A percentile compares a stretch with the other conserved stretches of the same genome.
Conservation (phyloP, 371 early-diverging fungal species). For the Rhizopus sp. region DNA sequence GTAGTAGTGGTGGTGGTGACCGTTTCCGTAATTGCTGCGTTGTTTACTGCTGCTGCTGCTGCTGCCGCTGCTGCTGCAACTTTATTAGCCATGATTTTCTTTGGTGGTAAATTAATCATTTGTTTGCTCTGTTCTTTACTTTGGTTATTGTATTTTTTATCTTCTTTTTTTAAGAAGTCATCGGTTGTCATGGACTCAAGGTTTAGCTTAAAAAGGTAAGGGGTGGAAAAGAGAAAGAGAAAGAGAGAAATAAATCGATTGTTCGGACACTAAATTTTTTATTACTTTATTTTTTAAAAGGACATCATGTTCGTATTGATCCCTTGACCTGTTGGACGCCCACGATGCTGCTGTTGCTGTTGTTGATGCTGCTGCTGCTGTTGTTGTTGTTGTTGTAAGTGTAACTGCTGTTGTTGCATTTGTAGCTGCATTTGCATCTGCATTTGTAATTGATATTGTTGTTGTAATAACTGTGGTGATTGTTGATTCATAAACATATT, state of each 20-base stretch:
- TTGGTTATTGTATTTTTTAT: conserved; percentile 16
- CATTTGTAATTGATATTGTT: conserved; percentile 15
- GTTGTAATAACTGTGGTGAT: conserved; percentile 15
- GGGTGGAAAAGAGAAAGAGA: not conserved
- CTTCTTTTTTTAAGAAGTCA: conserved; percentile 24
- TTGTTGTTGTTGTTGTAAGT: conserved; percentile 21
- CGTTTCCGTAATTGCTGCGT: not conserved
- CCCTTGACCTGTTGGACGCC: conserved; percentile 1
- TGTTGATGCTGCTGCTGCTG: conserved; percentile 9
- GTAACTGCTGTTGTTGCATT: conserved; percentile 20
- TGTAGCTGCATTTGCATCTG: conserved; percentile 15
- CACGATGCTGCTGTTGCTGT: conserved; percentile 8
- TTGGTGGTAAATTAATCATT: conserved; percentile 23
- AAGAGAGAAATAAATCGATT: not conserved
- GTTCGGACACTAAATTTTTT: conserved; percentile 4
- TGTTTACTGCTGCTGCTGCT: conserved; percentile 4
- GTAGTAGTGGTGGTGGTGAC: conserved; percentile 4
- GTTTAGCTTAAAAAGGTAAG: not conserved
- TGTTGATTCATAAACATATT: conserved; percentile 25
- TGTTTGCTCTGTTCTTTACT: conserved; percentile 27
- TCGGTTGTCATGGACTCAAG: conserved; percentile 22
- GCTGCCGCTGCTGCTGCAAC: too few species aligned
- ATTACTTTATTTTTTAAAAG: not conserved
- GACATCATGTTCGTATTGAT: not conserved
- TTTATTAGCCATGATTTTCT: conserved; percentile 31